Conservation (phyloP, 306 rosid species). For the Vicia villosa region DNA sequence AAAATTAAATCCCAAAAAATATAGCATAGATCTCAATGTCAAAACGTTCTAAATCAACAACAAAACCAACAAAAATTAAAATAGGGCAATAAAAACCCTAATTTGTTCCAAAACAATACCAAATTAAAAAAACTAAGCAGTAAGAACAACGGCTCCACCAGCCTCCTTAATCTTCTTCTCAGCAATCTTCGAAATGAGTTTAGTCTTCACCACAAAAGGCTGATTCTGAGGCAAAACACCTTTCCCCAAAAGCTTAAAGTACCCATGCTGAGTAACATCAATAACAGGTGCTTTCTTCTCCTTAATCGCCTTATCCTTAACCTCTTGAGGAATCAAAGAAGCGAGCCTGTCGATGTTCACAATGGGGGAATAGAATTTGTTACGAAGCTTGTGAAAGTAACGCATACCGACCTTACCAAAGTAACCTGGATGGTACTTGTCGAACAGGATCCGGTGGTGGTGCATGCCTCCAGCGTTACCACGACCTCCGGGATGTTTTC, state of each 20-base stretch:
- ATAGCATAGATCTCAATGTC: not conserved
- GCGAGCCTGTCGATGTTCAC: not conserved
- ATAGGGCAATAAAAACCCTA: not conserved
- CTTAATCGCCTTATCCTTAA: not conserved
- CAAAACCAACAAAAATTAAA: not conserved
- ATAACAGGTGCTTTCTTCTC: not conserved
- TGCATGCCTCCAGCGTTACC: constrained; percentile 8
- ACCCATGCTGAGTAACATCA: constrained; percentile 5
- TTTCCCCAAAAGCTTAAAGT: not conserved
- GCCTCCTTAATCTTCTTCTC: constrained; percentile 16
- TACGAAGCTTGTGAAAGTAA: constrained; percentile 2
- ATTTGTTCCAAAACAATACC: not conserved
- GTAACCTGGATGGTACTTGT: constrained; percentile 10
- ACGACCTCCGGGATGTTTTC: constrained; percentile 9
- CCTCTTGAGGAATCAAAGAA: not conserved
- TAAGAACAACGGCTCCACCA: constrained; percentile 11
- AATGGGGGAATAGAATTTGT: not conserved
- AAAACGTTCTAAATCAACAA: not conserved
- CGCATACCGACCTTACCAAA: constrained; percentile 14
- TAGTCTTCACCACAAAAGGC: not conserved
- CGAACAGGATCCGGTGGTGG: constrained; percentile 12
- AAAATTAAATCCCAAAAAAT: not conserved
- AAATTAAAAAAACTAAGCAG: not conserved
- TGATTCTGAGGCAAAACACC: constrained; percentile 16
- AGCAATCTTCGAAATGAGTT: not conserved